Base-by-base conservation (phyloP, 2,329 filamentous ascomycete species). In the Cercospora citrullina region DNA sequence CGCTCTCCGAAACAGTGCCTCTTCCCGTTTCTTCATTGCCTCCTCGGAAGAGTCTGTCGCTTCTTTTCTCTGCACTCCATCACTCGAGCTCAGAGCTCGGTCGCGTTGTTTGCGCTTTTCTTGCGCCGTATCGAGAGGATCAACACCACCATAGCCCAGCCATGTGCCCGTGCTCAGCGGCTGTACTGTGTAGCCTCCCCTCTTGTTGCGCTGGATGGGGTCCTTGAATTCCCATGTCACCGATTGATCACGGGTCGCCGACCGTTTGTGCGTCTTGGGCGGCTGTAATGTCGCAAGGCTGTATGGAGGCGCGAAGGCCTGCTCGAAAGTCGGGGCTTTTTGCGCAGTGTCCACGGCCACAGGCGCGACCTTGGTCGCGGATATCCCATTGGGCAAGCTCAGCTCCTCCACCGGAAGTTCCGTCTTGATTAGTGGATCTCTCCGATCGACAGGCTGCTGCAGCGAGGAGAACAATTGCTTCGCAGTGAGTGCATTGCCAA, bases 391-490 rank as follows among this genome's bases (percentile, higher is more conserved):
- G 0, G 94, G 94, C 28, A 97, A 81, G 21, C 83, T 86, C 42
- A 85, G 83, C 75, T 92, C 90, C 62, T 87, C 85, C 9, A 93
- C 80, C 0, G 75, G 77, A 30, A 82, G 75, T 36, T 80, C 78
- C 1, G 75, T 66, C 68, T 75, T 73, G 62, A 73, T 70, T 30
- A 65, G 28, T 1, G 65, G n/a, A n/a, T 64, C 30, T n/a, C 67
- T 60, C 14, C 62, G 68, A 14, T 64, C 59, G 10, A 63, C 31
- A 10, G 71, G 45, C 64, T 72, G 68, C 71, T 91, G 91, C 60
- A 97, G 83, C 78, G 94, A 96, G 4, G 94, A 96, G 78, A 95
- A 97, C 4, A 97, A 83, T 68, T 94, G 91, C 73, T 89, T 90
- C 39, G 91, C 86, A 57, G 89, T 88, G 1, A 90, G 88, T 48